A percentile compares a stretch with the other conserved stretches of the same genome.
Evolutionary conservation across 169 alveolate species (phyloP).

Genomic region (Ichthyophthirius multifiliis): DNA sequence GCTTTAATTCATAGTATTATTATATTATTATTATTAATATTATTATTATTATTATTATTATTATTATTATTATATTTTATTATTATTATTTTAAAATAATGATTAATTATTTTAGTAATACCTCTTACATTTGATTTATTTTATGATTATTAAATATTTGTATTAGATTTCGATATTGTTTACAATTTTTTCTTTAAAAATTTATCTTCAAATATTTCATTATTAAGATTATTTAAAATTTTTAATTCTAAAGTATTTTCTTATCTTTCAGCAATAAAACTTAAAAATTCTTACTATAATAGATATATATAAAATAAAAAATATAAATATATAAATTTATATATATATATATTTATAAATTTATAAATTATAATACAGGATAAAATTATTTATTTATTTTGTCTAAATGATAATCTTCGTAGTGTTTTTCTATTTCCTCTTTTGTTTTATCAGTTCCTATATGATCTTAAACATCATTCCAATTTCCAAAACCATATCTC

Average conservation of each 20-base stretch:
- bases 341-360: constrained; percentile 53
- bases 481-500: constrained; percentile 82
- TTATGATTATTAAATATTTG: no score
- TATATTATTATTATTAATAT: no score
- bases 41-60: no score
- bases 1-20: no score
- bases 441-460: constrained; percentile 56
- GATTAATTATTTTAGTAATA: no score
- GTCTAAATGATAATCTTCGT: constrained; percentile 31
- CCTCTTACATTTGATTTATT: no score
- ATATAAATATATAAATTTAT: constrained; percentile 17
- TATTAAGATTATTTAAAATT: no score
- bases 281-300: constrained; percentile 16
- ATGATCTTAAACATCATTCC: constrained; percentile 78
- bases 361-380: background rate
- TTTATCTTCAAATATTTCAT: no score
- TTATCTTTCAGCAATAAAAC: constrained; percentile 14
- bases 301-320: background rate
- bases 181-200: no score
- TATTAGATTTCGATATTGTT: no score
- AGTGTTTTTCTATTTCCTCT: constrained; percentile 82
- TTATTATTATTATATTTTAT: no score
- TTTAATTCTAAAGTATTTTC: constrained; percentile 3
- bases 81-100: no score
- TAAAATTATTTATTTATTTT: background rate